These are phyloP conservation scores for Antitrichia curtipendula DNA, from an alignment of 225 moss, liverwort and hornwort genomes.

Conservation along the genomic window DNA sequence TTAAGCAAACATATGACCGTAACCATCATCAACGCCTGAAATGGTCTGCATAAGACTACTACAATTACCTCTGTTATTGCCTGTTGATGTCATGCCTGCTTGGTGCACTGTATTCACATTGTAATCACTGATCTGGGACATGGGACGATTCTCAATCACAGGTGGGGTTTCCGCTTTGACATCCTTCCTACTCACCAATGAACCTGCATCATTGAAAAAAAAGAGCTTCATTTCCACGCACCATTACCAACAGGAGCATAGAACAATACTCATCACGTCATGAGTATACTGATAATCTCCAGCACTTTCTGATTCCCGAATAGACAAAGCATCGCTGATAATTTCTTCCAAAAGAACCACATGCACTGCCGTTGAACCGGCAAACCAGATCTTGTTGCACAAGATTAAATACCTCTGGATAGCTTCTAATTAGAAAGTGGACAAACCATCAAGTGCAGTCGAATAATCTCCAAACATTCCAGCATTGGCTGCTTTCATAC, in stretches of 20 bases:
- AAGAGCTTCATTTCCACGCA: background rate
- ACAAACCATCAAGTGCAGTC: constrained; percentile 34
- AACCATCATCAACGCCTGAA: constrained; percentile 22
- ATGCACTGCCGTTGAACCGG: background rate
- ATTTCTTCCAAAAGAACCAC: background rate
- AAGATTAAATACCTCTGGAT: constrained; percentile 17
- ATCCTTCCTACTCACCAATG: constrained; percentile 27
- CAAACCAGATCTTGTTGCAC: constrained; percentile 7
- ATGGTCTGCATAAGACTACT: constrained; percentile 6
- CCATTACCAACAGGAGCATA: background rate
- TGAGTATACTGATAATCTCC: background rate
- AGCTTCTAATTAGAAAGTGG: constrained; percentile 14
- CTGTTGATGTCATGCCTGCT: constrained; percentile 5
- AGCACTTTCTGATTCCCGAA: background rate
- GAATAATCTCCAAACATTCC: constrained; percentile 23
- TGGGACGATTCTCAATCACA: constrained; percentile 11
- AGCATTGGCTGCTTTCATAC: constrained; percentile 18
- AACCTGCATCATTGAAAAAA: constrained; percentile 13
- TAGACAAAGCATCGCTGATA: background rate
- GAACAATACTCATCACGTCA: background rate
- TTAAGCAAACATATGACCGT: constrained; percentile 5
- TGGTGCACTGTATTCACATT: constrained; percentile 12
- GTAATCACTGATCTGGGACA: constrained; percentile 31
- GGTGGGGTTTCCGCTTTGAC: constrained; percentile 15
- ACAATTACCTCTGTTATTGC: constrained; percentile 9